Evolutionary conservation across 306 rosid genomes (phyloP).

Genomic region (Vicia sativa): DNA sequence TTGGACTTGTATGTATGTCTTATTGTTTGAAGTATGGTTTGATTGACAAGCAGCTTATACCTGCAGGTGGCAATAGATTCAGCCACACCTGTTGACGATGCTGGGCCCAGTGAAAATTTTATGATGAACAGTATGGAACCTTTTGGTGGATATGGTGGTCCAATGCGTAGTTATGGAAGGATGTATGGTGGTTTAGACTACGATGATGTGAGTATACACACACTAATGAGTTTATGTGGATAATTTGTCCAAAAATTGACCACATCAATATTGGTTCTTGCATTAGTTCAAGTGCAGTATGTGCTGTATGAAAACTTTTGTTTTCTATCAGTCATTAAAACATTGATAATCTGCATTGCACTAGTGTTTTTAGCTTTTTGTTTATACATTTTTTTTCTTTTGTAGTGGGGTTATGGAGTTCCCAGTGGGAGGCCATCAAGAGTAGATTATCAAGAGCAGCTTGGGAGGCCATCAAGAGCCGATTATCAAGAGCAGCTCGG

Average conservation of each 20-base stretch:
- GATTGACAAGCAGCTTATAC: constrained; percentile 28
- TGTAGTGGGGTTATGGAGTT: constrained; percentile 96
- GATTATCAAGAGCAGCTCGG: constrained; percentile 80
- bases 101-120: constrained; percentile 70
- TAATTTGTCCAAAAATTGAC: constrained; percentile 3
- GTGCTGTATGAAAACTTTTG: constrained; percentile 2
- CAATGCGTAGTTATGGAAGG: constrained; percentile 89
- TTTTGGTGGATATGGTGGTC: constrained; percentile 86
- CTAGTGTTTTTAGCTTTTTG: constrained; percentile 12
- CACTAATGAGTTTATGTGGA: constrained; percentile 15
- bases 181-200: constrained; percentile 94
- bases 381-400: constrained; percentile 10
- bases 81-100: constrained; percentile 90
- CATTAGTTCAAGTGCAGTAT: constrained; percentile 18
- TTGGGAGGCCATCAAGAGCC: constrained; percentile 77
- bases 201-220: constrained; percentile 75
- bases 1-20: constrained; percentile 5
- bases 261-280: constrained; percentile 11
- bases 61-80: constrained; percentile 77
- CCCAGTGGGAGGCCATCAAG: constrained; percentile 79
- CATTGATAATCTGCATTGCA: neutral
- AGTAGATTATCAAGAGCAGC: constrained; percentile 81
- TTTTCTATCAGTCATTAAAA: constrained; percentile 6
- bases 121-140: constrained; percentile 66
- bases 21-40: constrained; percentile 10